Evolutionary conservation across 2,329 filamentous ascomycete species (phyloP).

Genomic region (Colletotrichum lindemuthianum): DNA sequence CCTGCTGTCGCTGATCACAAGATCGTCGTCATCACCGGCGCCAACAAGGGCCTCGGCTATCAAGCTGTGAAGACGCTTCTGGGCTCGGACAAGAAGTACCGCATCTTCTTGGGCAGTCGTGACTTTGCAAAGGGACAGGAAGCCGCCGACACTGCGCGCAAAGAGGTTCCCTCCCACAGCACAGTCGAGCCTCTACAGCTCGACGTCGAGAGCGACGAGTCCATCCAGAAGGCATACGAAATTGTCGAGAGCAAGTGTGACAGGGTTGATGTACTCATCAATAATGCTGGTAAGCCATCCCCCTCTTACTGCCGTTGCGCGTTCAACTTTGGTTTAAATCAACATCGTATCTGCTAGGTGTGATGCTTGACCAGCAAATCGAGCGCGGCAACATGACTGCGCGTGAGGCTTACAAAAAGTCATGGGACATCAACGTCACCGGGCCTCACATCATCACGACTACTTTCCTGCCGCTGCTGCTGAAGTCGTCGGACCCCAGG

Average conservation of each 20-base stretch:
- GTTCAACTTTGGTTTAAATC: neutral
- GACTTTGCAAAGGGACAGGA: conserved; percentile 39
- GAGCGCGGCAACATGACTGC: conserved; percentile 13
- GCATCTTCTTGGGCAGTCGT: conserved; percentile 42
- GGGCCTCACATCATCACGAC: too few relatives aligned
- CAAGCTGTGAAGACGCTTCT: conserved; percentile 40
- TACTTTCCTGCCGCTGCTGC: conserved; percentile 48
- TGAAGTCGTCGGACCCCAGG: conserved; percentile 52
- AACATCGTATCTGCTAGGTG: neutral
- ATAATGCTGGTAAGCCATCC: conserved; percentile 43
- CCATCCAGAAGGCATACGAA: conserved; percentile 36
- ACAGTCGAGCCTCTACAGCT: conserved; percentile 32
- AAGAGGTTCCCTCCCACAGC: conserved; percentile 7
- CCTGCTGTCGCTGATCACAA: conserved; percentile 1
- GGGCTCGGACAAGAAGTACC: conserved; percentile 36
- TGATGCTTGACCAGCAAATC: conserved; percentile 22
- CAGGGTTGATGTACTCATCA: conserved; percentile 40
- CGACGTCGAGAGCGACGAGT: conserved; percentile 36
- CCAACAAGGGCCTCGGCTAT: conserved; percentile 43
- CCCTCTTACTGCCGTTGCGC: fast-evolving
- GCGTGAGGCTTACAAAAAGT: too few relatives aligned
- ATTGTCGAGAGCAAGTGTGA: conserved; percentile 34
- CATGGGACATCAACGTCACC: too few relatives aligned
- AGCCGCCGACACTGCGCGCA: conserved; percentile 22
- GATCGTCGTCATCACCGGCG: conserved; percentile 34